Conservation (phyloP, 306 rosid species). For the Prunus padus region DNA sequence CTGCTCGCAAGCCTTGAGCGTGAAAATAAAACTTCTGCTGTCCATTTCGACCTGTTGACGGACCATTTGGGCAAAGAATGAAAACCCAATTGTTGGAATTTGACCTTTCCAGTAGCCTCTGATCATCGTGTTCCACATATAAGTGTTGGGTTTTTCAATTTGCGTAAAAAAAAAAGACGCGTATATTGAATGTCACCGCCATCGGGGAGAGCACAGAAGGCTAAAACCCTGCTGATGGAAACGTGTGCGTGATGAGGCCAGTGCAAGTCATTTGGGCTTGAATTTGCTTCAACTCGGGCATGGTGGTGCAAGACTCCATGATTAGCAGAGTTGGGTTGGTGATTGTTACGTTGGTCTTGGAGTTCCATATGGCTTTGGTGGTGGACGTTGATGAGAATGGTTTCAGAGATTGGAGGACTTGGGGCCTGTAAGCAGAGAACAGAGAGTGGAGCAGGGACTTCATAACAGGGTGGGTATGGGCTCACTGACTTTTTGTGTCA, state of each 20-base stretch:
- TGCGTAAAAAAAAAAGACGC: constrained; percentile 35
- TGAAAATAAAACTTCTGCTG: constrained; percentile 53
- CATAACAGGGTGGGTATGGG: background rate
- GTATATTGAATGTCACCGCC: constrained; percentile 56
- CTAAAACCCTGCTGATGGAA: constrained; percentile 67
- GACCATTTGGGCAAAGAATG: constrained; percentile 46
- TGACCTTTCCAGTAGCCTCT: constrained; percentile 49
- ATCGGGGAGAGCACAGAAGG: constrained; percentile 74
- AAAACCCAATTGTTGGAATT: constrained; percentile 41
- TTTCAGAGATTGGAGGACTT: constrained; percentile 19
- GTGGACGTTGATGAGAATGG: constrained; percentile 27
- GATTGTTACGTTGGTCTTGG: constrained; percentile 57
- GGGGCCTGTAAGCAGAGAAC: background rate
- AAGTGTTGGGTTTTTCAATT: constrained; percentile 58
- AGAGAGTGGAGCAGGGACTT: background rate
- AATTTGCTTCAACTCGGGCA: constrained; percentile 66
- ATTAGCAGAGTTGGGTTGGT: constrained; percentile 58
- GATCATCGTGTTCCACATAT: constrained; percentile 80
- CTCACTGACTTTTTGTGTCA: background rate
- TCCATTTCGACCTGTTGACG: constrained; percentile 37
- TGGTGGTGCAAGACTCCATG: constrained; percentile 66
- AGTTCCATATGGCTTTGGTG: constrained; percentile 53
- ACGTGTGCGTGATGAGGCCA: constrained; percentile 6
- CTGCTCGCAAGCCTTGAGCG: constrained; percentile 53
- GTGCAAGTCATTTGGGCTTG: constrained; percentile 52